Conservation (phyloP, 75 land plant genomes). For the Pinus tabuliformis region DNA sequence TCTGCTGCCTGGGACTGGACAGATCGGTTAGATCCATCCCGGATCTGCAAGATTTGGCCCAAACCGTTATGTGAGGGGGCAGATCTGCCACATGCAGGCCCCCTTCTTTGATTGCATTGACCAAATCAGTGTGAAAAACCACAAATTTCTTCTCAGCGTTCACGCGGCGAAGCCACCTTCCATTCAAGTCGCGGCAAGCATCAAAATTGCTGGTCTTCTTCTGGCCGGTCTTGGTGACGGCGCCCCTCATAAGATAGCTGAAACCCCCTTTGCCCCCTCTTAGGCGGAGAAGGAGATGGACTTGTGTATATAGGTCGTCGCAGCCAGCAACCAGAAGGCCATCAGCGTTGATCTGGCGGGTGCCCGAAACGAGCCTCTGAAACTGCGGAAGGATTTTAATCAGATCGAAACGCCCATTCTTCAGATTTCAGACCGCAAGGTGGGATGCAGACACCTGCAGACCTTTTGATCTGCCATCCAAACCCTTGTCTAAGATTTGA, state of each 20-base stretch:
- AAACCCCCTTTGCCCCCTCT: slow-evolving; percentile 97
- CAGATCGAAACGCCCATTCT: slow-evolving; percentile 10
- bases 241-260: slow-evolving; percentile 91
- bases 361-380: slow-evolving; percentile 24
- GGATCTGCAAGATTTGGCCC: no score
- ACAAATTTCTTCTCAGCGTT: slow-evolving; percentile 96
- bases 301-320: slow-evolving; percentile 32
- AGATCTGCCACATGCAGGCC: no score
- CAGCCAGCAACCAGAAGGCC: slow-evolving; percentile 16
- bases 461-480: slow-evolving; percentile 38
- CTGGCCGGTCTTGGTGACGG: slow-evolving; percentile 96
- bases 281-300: slow-evolving; percentile 44
- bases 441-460: slow-evolving; percentile 20
- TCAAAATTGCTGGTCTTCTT: slow-evolving; percentile 99
- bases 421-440: slow-evolving; percentile 19
- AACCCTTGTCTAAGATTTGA: slow-evolving; percentile 36
- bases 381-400: slow-evolving; percentile 21
- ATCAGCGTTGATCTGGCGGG: slow-evolving; percentile 12
- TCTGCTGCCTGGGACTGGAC: no score
- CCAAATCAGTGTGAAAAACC: no score
- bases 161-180: slow-evolving; percentile 89
- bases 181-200: slow-evolving; percentile 97
- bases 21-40: no score
- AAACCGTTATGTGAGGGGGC: no score
- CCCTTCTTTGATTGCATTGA: no score